Base-by-base conservation (phyloP, 2,329 filamentous ascomycete species). In the Cladophialophora immunda region DNA sequence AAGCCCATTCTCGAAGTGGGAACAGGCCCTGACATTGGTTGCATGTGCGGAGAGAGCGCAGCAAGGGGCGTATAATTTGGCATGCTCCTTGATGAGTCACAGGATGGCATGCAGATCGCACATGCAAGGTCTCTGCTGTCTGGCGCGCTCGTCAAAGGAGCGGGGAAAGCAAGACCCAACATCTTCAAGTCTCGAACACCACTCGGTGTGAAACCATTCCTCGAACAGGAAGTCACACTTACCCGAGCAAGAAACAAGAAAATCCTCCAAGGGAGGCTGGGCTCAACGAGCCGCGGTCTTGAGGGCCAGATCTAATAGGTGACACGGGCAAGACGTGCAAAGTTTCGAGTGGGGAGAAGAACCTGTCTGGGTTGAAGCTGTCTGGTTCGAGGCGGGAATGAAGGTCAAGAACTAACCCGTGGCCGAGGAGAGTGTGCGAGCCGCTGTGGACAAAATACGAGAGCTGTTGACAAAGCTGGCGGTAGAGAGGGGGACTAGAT, bases 401-500 rank as follows among this genome's bases (percentile, higher is more conserved):
- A 17, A 25, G 19, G 19, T 50, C 27, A 8, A 59, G 57, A 29
- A 30, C 19, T 17, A 30, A n/a, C 22, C 25, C 41, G 32, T 13
- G 30, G 9, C 58, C 30, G 58, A 47, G 58, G 58, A 41, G 47
- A 61, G 1, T 27, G 13, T 61, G 58, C 58, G 58, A 53, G 30
- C 58, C 47, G 58, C 34, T 9, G 29, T 53, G 45, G 17, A 11
- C 19, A 38, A 30, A 34, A 55, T 30, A 57, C 41, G 25, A 61
- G 36, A 15, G 19, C 30, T 61, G 36, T 61, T 56, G 63, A 56
- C 50, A 56, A 53, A 54, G 52, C 52, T 22, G 64, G 45, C 57
- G 45, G 27, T 45, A 41, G 52, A 59, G n/a, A 59, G n/a, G 19
- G 47, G 27, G n/a, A 17, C 32, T 32, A n/a, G n/a, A 32, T 29